phyloP scores from a whole-genome alignment of 1,284 basidiomycete genomes.

The Sanguinoderma infundibulare region DNA sequence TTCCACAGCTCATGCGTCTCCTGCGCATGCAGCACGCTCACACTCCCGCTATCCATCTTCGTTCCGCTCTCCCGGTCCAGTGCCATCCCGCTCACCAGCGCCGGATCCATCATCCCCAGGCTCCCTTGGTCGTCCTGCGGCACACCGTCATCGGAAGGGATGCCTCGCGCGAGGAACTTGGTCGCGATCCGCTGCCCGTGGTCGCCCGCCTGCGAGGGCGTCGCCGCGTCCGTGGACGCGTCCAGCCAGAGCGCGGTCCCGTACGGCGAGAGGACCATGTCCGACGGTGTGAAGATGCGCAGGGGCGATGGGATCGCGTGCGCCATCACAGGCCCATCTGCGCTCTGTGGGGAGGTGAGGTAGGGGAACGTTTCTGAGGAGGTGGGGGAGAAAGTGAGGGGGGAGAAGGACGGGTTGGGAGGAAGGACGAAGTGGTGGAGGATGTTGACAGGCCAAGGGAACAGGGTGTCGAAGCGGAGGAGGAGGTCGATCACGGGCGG shows the following conservation, averaged over 20 bases:
- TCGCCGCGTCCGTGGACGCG: constrained; percentile 52
- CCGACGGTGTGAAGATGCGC: constrained; percentile 57
- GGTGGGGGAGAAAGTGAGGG: constrained; percentile 29
- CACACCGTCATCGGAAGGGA: not conserved
- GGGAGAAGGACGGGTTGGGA: constrained; percentile 45
- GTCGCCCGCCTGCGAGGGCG: constrained; percentile 43
- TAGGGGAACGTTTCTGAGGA: constrained; percentile 10
- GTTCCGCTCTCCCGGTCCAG: constrained; percentile 29
- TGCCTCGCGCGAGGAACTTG: constrained; percentile 32
- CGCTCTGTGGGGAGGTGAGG: constrained; percentile 5
- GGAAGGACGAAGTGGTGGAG: constrained; percentile 62
- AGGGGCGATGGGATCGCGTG: constrained; percentile 62
- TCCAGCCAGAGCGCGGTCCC: constrained; percentile 72
- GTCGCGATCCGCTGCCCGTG: constrained; percentile 63
- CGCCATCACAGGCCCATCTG: constrained; percentile 19
- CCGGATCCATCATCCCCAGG: constrained; percentile 13
- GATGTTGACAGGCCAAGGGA: constrained; percentile 71
- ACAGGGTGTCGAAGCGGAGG: constrained; percentile 61
- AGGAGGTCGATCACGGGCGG: constrained; percentile 51
- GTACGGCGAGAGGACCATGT: constrained; percentile 57
- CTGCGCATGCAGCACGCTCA: constrained; percentile 49
- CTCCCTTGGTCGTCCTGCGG: constrained; percentile 17
- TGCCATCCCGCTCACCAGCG: constrained; percentile 12
- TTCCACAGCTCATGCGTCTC: constrained; percentile 54
- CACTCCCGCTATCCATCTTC: constrained; percentile 25